phyloP scores from a whole-genome alignment of 202 grass and related monocot genomes.

The Saccharum hybrid region DNA sequence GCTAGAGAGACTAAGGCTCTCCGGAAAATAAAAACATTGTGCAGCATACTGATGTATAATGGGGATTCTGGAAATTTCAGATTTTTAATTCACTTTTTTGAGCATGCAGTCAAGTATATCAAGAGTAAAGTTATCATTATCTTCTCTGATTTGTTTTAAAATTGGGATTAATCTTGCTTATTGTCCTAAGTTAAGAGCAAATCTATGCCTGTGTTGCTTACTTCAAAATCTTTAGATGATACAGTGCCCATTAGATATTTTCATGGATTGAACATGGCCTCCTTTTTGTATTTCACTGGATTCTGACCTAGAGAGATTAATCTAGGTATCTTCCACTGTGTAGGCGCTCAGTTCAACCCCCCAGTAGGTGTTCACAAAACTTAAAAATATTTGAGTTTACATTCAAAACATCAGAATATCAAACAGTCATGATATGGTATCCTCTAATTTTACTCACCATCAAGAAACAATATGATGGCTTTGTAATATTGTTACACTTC shows the following conservation, averaged over 20 bases:
- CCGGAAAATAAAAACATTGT: constrained; percentile 1
- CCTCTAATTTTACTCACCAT: constrained; percentile 1
- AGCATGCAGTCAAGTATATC: constrained; percentile 6
- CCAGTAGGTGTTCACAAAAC: constrained; percentile 10
- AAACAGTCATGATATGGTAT: constrained; percentile 23
- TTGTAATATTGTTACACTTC: constrained; percentile 12
- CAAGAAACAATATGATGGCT: constrained; percentile 17
- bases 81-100: constrained; percentile 14
- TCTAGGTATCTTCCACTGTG: constrained; percentile 11
- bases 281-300: neutral
- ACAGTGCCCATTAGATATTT: constrained; percentile 15
- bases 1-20: constrained; percentile 8
- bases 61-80: constrained; percentile 9
- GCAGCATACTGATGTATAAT: neutral
- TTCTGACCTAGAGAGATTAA: constrained; percentile 22
- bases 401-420: constrained; percentile 15
- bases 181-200: constrained; percentile 21
- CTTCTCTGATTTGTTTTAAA: constrained; percentile 26
- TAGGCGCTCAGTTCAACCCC: constrained; percentile 31
- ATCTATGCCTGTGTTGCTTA: neutral
- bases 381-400: constrained; percentile 23
- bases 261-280: constrained; percentile 5
- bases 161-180: neutral
- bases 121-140: constrained; percentile 15
- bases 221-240: constrained; percentile 38